These are phyloP conservation scores for Inosperma sp. DNA, from an alignment of 768 basidiomycete species.

Conservation along the genomic window DNA sequence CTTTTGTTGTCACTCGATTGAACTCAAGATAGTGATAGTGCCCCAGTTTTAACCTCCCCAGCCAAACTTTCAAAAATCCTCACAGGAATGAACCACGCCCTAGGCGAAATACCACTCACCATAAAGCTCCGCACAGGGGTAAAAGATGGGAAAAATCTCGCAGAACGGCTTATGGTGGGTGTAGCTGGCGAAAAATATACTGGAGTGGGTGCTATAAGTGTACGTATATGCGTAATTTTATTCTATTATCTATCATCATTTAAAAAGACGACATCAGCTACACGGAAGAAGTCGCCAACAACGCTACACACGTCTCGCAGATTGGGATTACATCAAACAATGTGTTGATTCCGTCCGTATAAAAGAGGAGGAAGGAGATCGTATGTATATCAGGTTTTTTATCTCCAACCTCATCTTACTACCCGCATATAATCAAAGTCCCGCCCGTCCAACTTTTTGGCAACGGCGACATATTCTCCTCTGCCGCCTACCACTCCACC, in stretches of 20 bases:
- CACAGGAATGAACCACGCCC: slow-evolving; percentile 84
- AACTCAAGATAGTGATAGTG: background rate
- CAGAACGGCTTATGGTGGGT: slow-evolving; percentile 89
- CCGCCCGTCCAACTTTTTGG: slow-evolving; percentile 91
- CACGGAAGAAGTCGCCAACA: too few relatives aligned
- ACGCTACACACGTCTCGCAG: too few relatives aligned
- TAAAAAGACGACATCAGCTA: too few relatives aligned
- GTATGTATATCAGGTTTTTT: slow-evolving; percentile 38
- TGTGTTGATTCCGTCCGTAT: too few relatives aligned
- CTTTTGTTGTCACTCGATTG: slow-evolving; percentile 1
- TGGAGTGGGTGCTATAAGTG: too few relatives aligned
- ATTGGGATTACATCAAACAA: too few relatives aligned
- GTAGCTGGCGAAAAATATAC: too few relatives aligned
- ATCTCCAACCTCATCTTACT: too few relatives aligned
- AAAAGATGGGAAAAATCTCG: slow-evolving; percentile 78
- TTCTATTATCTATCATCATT: too few relatives aligned
- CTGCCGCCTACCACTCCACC: slow-evolving; percentile 72
- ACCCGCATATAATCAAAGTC: slow-evolving; percentile 39
- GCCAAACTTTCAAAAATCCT: slow-evolving; percentile 82
- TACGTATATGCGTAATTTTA: slow-evolving; percentile 14
- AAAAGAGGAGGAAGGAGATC: too few relatives aligned
- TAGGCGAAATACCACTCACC: slow-evolving; percentile 89
- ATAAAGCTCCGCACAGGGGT: slow-evolving; percentile 92
- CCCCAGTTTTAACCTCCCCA: slow-evolving; percentile 74
- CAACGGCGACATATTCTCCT: slow-evolving; percentile 91